Conservation (phyloP, 2,329 filamentous ascomycete genomes). For the Sporothrix luriei region DNA sequence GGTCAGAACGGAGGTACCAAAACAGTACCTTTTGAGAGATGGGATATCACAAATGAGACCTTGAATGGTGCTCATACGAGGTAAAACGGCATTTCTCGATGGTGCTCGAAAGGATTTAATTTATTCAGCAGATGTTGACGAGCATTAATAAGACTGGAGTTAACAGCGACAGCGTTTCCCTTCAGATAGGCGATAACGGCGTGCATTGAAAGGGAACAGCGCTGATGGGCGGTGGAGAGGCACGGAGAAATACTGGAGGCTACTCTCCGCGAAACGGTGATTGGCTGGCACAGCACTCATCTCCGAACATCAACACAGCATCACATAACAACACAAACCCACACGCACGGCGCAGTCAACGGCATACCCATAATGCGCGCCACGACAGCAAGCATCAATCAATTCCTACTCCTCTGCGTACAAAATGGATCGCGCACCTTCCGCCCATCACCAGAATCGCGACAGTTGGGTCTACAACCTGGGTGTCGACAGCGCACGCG, state of each 20-base stretch:
- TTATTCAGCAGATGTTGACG: neutral
- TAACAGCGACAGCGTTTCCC: neutral
- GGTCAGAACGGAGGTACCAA: neutral
- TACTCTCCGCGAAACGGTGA: neutral
- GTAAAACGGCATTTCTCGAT: too few species aligned
- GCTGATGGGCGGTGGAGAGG: too few species aligned
- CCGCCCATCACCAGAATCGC: too few species aligned
- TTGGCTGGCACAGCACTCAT: neutral
- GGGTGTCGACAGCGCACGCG: constrained; percentile 20
- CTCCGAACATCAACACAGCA: neutral
- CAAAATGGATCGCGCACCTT: neutral
- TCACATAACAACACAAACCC: neutral
- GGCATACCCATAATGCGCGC: neutral
- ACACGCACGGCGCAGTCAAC: too few species aligned
- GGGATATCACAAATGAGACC: too few species aligned
- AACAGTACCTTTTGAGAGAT: neutral
- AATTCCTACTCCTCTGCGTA: neutral
- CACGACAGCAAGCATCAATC: neutral
- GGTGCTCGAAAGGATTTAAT: neutral
- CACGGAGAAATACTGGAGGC: too few species aligned
- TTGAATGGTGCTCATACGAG: too few species aligned
- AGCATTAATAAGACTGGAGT: neutral
- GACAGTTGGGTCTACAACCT: constrained; percentile 3
- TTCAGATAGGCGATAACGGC: too few species aligned
- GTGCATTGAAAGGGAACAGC: too few species aligned